Conservation (phyloP, 106 monocot genomes). For the Chionographis japonica region DNA sequence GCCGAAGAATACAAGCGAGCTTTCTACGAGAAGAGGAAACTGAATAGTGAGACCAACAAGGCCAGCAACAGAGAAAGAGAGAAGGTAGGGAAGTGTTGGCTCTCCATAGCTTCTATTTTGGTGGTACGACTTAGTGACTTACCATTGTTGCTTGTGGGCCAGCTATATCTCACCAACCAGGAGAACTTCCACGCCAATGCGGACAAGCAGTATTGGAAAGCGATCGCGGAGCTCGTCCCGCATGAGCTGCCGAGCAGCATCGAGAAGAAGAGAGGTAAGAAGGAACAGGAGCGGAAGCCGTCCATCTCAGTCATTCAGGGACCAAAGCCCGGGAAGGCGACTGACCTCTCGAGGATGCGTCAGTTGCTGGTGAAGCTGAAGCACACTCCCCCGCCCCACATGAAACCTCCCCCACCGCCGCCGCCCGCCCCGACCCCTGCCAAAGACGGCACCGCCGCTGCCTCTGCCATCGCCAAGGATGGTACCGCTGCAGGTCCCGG, state of each 20-base stretch:
- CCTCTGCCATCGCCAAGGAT: neutral
- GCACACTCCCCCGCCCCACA: conserved; percentile 68
- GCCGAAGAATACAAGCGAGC: conserved; percentile 38
- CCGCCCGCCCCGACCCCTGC: conserved; percentile 1
- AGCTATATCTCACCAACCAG: conserved; percentile 55
- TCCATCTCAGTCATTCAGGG: conserved; percentile 57
- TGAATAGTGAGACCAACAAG: conserved; percentile 43
- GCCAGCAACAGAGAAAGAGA: conserved; percentile 42
- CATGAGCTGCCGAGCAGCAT: conserved; percentile 46
- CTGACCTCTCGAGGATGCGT: conserved; percentile 68
- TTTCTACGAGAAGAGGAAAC: conserved; percentile 51
- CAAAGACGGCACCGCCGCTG: conserved; percentile 26
- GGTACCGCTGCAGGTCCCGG: conserved; percentile 1
- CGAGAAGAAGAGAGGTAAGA: conserved; percentile 54
- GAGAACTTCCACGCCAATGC: conserved; percentile 69
- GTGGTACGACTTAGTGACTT: too few relatives aligned
- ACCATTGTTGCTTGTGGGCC: neutral
- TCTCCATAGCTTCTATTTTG: too few relatives aligned
- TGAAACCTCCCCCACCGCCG: conserved; percentile 63
- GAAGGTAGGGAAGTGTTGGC: conserved; percentile 18
- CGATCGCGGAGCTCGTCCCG: conserved; percentile 62
- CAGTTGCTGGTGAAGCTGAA: conserved; percentile 63
- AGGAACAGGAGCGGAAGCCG: conserved; percentile 58
- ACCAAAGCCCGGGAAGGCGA: conserved; percentile 73
- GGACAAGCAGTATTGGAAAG: conserved; percentile 77